Evolutionary conservation across 1,139 yeast species (phyloP), one percentile per base, ranked within the genome.

Genomic region (Kodamaea ohmeri): DNA sequence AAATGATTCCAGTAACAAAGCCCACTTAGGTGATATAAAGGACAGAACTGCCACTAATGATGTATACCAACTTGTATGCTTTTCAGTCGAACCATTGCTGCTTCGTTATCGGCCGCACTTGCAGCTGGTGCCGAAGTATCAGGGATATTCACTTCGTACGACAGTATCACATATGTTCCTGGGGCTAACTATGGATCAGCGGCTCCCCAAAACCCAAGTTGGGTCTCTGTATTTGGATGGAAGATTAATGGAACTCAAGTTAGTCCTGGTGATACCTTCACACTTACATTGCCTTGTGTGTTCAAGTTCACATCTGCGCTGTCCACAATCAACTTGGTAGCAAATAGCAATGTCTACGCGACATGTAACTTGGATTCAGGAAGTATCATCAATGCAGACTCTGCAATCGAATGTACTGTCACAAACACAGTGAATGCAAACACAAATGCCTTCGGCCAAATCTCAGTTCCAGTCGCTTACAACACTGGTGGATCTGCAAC

Each of bases 251-350:
- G 34, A 12, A 6, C 13, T 5, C 38, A 43, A 13, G 39, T 33
- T 20, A 17, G 21, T 3, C 40, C 63, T 0, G 65, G 65, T 22
- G 67, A 62, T 38, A 58, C 65, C 4, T 61, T 61, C 43, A 47
- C 54, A 1, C 54, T 61, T 32, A 35, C 36, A 25, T 40, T 62
- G 44, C 64, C 65, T 4, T 52, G 61, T 45, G 65, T 57, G 4
- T 61, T 49, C 43, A 58, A 58, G 38, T 60, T 61, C 39, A 55
- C 63, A 4, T 28, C 35, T 9, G 21, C 21, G 12, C 12, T 7
- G 16, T n/a, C 46, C 7, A 27, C 50, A 2, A 21, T 45, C 4
- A 14, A 29, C 3, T 39, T 45, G 29, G 9, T 18, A 11, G 42
- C 31, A 3, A 37, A 34, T 13, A 24, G 20, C n/a, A 31, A 11